phyloP scores from a whole-genome alignment of 495 filamentous ascomycete genomes.

The Neurospora hispaniola region DNA sequence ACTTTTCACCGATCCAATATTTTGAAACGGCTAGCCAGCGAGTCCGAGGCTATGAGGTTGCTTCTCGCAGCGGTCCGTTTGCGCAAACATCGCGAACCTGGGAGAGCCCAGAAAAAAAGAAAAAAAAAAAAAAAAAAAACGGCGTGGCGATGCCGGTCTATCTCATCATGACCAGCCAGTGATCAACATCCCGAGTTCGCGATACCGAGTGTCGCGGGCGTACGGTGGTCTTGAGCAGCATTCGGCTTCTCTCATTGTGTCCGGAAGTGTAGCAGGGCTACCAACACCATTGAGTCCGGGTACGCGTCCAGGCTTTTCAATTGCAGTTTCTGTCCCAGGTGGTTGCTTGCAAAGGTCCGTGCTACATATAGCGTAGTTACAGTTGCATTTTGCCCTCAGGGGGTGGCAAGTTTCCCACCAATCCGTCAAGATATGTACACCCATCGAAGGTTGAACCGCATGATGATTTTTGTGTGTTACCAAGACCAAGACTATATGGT shows the following conservation, averaged over 20 bases:
- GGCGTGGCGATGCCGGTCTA: not conserved
- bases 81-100: not conserved
- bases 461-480: not conserved
- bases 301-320: not conserved
- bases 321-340: not conserved
- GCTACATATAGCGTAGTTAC: not conserved
- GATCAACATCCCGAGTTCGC: not conserved
- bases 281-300: not conserved
- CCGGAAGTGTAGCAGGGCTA: not conserved
- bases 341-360: not conserved
- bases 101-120: not conserved
- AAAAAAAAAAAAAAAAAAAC: not conserved
- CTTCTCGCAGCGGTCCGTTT: not conserved
- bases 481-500: not conserved
- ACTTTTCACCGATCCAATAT: not conserved
- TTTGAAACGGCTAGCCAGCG: not conserved
- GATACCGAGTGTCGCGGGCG: not conserved
- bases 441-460: not conserved
- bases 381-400: not conserved
- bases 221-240: not conserved
- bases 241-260: not conserved
- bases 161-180: not conserved
- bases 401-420: not conserved
- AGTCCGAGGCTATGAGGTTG: not conserved
- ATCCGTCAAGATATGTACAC: not conserved